These are phyloP conservation scores for Stemphylium lycopersici DNA, from an alignment of 2,329 filamentous ascomycete species.

Conservation along the genomic window DNA sequence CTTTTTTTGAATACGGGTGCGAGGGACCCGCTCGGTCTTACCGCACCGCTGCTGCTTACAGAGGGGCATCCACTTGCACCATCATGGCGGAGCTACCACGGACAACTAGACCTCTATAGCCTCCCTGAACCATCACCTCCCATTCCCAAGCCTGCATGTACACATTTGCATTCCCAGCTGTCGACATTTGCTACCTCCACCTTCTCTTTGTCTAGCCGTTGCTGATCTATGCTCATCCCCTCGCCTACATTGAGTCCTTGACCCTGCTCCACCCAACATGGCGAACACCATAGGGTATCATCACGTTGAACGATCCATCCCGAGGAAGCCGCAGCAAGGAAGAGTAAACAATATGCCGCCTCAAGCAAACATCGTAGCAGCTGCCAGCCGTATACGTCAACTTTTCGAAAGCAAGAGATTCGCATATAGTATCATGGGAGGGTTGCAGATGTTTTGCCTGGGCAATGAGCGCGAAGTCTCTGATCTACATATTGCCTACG, in stretches of 20 bases:
- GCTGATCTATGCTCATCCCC: neutral
- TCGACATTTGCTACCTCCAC: neutral
- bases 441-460: conserved; percentile 41
- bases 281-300: conserved; percentile 28
- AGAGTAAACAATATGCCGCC: conserved; percentile 26
- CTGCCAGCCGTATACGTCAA: conserved; percentile 33
- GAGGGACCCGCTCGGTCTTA: conserved; percentile 14
- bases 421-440: conserved; percentile 39
- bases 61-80: conserved; percentile 1
- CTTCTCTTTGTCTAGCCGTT: neutral
- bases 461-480: conserved; percentile 39
- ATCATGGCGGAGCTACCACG: conserved; percentile 11
- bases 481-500: conserved; percentile 44
- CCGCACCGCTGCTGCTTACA: conserved; percentile 8
- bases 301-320: conserved; percentile 32
- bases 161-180: neutral
- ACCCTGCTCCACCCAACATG: conserved; percentile 18
- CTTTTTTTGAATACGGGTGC: conserved; percentile 5
- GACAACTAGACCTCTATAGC: neutral
- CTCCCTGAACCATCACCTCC: neutral
- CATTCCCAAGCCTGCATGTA: neutral
- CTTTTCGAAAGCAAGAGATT: conserved; percentile 43
- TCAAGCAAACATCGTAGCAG: conserved; percentile 36
- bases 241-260: neutral
- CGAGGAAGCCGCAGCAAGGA: conserved; percentile 28